phyloP scores from a whole-genome alignment of 352 stramenopile species.

The Poterioochromonas sp. region DNA sequence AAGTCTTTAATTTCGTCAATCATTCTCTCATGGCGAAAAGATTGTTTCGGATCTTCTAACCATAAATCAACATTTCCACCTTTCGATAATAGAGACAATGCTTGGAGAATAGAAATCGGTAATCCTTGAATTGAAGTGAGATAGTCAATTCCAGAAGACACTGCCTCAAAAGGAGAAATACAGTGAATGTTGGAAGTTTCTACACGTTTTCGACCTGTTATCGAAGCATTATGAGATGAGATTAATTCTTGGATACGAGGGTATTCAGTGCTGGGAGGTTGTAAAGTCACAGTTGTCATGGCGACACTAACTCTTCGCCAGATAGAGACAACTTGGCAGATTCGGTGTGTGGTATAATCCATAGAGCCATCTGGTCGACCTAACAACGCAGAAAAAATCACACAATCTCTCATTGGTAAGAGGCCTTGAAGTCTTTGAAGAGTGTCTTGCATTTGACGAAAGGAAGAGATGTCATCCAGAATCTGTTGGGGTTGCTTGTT shows the following conservation, averaged over 20 bases:
- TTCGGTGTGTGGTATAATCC: not conserved
- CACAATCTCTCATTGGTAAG: not conserved
- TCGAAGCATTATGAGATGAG: not conserved
- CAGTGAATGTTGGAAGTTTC: not conserved
- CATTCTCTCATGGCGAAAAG: not conserved
- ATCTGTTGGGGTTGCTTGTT: not conserved
- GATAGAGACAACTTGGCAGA: not conserved
- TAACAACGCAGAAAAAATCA: not conserved
- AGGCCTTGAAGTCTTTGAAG: not conserved
- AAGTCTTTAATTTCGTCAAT: not conserved
- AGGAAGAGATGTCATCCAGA: no score
- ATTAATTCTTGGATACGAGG: not conserved
- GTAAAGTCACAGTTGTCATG: not conserved
- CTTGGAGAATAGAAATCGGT: not conserved
- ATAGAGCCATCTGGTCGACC: not conserved
- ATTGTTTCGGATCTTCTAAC: constrained; percentile 19
- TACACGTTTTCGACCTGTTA: not conserved
- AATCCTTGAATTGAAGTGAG: constrained; percentile 8
- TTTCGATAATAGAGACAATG: not conserved
- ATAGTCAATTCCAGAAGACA: constrained; percentile 7
- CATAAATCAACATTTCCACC: not conserved
- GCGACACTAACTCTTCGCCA: not conserved
- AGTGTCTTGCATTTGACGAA: no score
- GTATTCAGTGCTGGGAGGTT: not conserved
- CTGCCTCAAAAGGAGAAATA: constrained; percentile 15